These are phyloP conservation scores for Salvia miltiorrhiza DNA, from an alignment of 257 asterid species.

Conservation along the genomic window DNA sequence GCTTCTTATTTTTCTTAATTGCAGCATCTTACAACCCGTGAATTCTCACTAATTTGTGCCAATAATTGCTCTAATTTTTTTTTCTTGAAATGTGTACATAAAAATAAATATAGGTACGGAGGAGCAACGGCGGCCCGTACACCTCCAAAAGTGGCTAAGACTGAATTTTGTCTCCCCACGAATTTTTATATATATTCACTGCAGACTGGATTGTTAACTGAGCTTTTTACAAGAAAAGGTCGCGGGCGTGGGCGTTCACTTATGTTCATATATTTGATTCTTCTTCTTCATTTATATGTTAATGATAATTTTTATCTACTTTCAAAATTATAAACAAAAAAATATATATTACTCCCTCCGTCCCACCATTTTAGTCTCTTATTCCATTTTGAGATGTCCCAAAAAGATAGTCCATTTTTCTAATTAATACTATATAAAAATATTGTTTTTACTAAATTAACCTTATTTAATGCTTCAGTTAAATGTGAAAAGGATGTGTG, in stretches of 20 bases:
- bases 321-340: too few species aligned
- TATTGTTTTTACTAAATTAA: too few species aligned
- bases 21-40: slow-evolving; percentile 27
- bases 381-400: too few species aligned
- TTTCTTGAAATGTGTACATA: neutral
- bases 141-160: slow-evolving; percentile 13
- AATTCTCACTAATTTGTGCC: slow-evolving; percentile 31
- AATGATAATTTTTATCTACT: too few species aligned
- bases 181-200: neutral
- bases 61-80: slow-evolving; percentile 1
- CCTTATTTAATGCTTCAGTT: too few species aligned
- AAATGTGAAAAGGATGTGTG: too few species aligned
- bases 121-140: slow-evolving; percentile 27
- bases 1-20: neutral
- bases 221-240: neutral
- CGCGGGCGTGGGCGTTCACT: neutral
- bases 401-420: too few species aligned
- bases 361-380: too few species aligned
- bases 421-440: too few species aligned
- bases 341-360: too few species aligned
- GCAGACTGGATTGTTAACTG: neutral
- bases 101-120: slow-evolving; percentile 15
- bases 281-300: too few species aligned
- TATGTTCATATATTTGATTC: neutral
- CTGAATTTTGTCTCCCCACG: neutral